Evolutionary conservation across 2,329 filamentous ascomycete species (phyloP), one percentile per base, ranked within the genome.

Genomic region (Colletotrichum shisoi): DNA sequence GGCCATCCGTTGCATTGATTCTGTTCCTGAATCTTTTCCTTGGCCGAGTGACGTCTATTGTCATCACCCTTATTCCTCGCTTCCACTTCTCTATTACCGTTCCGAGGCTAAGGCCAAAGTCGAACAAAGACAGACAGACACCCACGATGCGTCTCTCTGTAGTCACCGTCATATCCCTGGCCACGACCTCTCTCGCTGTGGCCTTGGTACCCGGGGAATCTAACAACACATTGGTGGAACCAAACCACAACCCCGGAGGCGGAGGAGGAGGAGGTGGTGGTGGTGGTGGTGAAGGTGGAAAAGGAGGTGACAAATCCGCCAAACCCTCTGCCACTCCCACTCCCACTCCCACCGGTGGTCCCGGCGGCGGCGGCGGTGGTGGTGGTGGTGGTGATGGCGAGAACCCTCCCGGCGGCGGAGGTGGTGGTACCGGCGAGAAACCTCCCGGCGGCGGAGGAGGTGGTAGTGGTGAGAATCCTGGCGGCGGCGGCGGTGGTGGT

Each of bases 131-230:
- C 15, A 31, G 19, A 27, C 5, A 60, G 27, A 6, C 31, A 34
- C 7, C 7, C 31, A 34, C 31, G 31, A 68, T 68, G 65, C 65
- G 65, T 54, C 61, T 68, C 9, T 68, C 65, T 48, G 9, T 65
- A 59, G 34, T 51, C 44, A 57, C 65, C 17, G 44, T 68, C 21
- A 15, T 68, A 19, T 68, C 65, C 19, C 54, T 68, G 48, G 62
- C 61, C 19, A 39, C 56, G 44, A 65, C 49, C 54, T 68, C 65
- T 34, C 42, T 68, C n/a, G 65, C 61, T 44, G 24, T 68, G 5
- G 56, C 61, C 27, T 19, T 65, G 3, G 61, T 39, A 19, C 56
- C 56, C 27, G 54, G 19, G 21, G 17, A 21, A 17, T 34, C 24
- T 15, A 21, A 17, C 13, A 51, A 13, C 24, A 37, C 31, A 19